A percentile compares a stretch with the other conserved stretches of the same genome.
Evolutionary conservation across 495 filamentous ascomycete species (phyloP).

Genomic region (Lepraria neglecta): DNA sequence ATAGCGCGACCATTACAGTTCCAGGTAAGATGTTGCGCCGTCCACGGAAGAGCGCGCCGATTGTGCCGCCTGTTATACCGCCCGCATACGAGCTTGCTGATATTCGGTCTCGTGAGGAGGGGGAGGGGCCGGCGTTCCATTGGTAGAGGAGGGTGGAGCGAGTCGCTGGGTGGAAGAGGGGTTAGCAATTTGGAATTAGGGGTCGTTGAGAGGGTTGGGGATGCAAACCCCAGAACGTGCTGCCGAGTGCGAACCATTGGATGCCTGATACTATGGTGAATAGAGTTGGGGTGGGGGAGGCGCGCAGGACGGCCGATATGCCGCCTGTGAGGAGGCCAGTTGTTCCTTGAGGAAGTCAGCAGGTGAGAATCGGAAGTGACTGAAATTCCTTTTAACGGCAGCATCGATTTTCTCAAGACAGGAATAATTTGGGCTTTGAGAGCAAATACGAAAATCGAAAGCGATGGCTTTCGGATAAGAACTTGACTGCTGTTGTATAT

Average conservation of each 20-base stretch:
- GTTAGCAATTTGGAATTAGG: neutral
- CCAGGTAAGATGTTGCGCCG: slow-evolving; percentile 51
- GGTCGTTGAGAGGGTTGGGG: neutral
- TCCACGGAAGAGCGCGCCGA: slow-evolving; percentile 55
- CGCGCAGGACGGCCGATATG: slow-evolving; percentile 59
- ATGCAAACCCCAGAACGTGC: slow-evolving; percentile 65
- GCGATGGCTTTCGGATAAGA: neutral
- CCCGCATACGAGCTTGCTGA: slow-evolving; percentile 64
- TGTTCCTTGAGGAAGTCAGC: slow-evolving; percentile 44
- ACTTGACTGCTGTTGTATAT: too few species aligned
- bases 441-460: too few species aligned
- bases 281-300: slow-evolving; percentile 53
- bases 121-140: slow-evolving; percentile 21
- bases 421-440: neutral
- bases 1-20: slow-evolving; percentile 54
- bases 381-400: slow-evolving; percentile 4
- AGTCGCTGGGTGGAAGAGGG: slow-evolving; percentile 29
- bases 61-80: slow-evolving; percentile 55
- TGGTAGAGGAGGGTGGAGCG: slow-evolving; percentile 35
- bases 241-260: slow-evolving; percentile 74
- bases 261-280: slow-evolving; percentile 66
- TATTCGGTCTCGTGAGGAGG: slow-evolving; percentile 47
- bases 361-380: too few species aligned
- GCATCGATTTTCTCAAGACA: neutral
- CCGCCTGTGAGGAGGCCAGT: slow-evolving; percentile 69